Evolutionary conservation across 176 grass and related monocot genomes (phyloP), one percentile per base, ranked within the genome.

Genomic region (Typha latifolia): DNA sequence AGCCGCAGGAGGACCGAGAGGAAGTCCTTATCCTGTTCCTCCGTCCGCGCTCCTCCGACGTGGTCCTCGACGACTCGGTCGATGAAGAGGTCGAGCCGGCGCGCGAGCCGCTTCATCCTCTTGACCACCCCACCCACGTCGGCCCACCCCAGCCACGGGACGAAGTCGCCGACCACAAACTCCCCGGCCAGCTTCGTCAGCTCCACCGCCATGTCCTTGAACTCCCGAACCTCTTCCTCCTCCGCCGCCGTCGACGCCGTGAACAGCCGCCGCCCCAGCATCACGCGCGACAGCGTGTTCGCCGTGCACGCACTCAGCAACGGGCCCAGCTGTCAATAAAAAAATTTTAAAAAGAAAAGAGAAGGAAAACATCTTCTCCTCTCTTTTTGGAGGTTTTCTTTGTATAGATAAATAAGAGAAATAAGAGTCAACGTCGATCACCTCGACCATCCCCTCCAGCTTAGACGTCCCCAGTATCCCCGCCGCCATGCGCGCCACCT

Each of bases 171-270:
- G 22, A 69, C 23, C 49, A 53, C 53, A 24, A 55, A 32, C 67
- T n/a, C 20, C 12, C 67, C 67, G 12, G 67, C 48, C 6, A 69
- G 67, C 49, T 4, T 29, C 49, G 52, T 32, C 49, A 69, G 49
- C 49, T 69, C 67, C 49, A 69, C 19, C 14, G 52, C 67, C 67
- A 70, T 70, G 23, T 53, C 49, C 26, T 56, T 70, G 50, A 70
- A 70, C 49, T 70, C 68, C 23, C 23, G 22, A 14, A 24, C 12
- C 22, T 26, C 68, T 2, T 4, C 68, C 8, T 49, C 49, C 8
- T 70, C 24, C 50, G 26, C 49, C 24, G 29, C 49, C 20, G 20
- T 21, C 7, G 53, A 21, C 53, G 18, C 18, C 53, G 18, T 21
- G 18, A 70, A 55, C 50, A 70, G 47, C 26, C 49, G 24, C 26